A percentile compares a stretch with the other conserved stretches of the same genome.
These are phyloP conservation scores for Macrophomina pseudophaseolina DNA, from an alignment of 2,329 filamentous ascomycete species.

Conservation along the genomic window DNA sequence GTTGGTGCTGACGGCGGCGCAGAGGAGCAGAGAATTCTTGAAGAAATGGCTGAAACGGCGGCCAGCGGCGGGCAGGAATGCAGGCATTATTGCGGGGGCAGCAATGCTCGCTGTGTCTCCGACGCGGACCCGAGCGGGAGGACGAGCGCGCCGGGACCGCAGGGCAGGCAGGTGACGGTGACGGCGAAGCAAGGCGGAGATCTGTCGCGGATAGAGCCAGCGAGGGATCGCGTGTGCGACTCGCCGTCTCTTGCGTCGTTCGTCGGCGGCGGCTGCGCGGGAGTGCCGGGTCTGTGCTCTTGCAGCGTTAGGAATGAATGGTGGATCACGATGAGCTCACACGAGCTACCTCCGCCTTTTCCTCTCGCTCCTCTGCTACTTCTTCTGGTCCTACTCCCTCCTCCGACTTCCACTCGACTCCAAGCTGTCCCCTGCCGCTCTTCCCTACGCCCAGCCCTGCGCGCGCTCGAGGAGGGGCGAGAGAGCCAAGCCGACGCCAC, in stretches of 20 bases:
- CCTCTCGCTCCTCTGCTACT: background rate
- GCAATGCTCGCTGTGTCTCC: conserved; percentile 7
- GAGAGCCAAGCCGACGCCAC: conserved; percentile 7
- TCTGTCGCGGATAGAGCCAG: conserved; percentile 22
- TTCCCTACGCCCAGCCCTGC: conserved; percentile 1
- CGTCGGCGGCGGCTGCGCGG: conserved; percentile 16
- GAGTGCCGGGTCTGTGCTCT: conserved; percentile 25
- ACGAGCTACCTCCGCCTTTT: conserved; percentile 17
- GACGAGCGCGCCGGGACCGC: conserved; percentile 3
- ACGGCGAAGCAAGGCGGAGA: conserved; percentile 16
- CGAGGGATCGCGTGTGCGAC: conserved; percentile 14
- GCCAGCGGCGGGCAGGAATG: conserved; percentile 6
- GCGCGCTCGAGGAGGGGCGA: conserved; percentile 4
- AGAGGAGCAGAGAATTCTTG: background rate
- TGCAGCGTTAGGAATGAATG: conserved; percentile 23
- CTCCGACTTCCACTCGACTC: background rate
- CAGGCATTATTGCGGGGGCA: conserved; percentile 20
- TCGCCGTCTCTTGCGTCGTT: background rate
- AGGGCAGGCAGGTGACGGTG: background rate
- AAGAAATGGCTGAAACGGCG: background rate
- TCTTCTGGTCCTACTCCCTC: background rate
- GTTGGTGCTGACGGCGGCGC: background rate
- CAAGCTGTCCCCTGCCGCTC: background rate
- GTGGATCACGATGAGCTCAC: conserved; percentile 21
- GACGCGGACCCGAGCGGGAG: conserved; percentile 18